phyloP scores from a whole-genome alignment of 352 stramenopile species.

The Pythium grandisporangium region DNA sequence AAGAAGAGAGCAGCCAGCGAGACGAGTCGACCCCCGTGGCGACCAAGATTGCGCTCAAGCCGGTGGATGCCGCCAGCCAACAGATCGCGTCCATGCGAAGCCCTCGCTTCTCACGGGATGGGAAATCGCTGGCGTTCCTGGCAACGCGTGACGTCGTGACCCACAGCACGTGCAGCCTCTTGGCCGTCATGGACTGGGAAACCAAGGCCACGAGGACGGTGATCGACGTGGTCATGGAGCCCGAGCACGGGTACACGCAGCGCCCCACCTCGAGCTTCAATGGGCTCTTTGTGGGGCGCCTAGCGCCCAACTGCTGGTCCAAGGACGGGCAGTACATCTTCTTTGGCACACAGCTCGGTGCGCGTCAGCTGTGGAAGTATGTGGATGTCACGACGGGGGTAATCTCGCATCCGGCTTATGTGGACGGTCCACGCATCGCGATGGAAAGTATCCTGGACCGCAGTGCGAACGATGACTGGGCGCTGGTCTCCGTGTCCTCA shows the following conservation, averaged over 20 bases:
- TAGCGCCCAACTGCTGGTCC: constrained; percentile 48
- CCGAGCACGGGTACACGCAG: constrained; percentile 17
- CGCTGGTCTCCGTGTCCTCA: constrained; percentile 46
- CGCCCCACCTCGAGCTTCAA: constrained; percentile 50
- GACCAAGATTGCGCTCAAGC: constrained; percentile 26
- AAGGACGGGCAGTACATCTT: constrained; percentile 45
- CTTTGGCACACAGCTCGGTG: constrained; percentile 60
- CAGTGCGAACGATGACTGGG: constrained; percentile 10
- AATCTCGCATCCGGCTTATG: constrained; percentile 40
- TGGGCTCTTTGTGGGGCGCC: constrained; percentile 48
- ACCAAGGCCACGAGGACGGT: constrained; percentile 50
- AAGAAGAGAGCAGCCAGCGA: constrained; percentile 2
- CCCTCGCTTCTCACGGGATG: constrained; percentile 59
- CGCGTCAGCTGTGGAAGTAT: constrained; percentile 60
- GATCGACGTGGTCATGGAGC: constrained; percentile 54
- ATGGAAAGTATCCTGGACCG: constrained; percentile 48
- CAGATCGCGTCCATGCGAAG: constrained; percentile 40
- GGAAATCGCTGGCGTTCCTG: constrained; percentile 56
- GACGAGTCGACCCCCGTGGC: constrained; percentile 17
- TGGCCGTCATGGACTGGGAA: constrained; percentile 52
- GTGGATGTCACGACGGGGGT: constrained; percentile 39
- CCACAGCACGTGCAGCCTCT: constrained; percentile 65
- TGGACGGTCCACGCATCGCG: constrained; percentile 29
- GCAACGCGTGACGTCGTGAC: constrained; percentile 56
- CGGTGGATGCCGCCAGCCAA: constrained; percentile 23